phyloP scores from a whole-genome alignment of 2,329 filamentous ascomycete species.

The Hypocreales sp. region DNA sequence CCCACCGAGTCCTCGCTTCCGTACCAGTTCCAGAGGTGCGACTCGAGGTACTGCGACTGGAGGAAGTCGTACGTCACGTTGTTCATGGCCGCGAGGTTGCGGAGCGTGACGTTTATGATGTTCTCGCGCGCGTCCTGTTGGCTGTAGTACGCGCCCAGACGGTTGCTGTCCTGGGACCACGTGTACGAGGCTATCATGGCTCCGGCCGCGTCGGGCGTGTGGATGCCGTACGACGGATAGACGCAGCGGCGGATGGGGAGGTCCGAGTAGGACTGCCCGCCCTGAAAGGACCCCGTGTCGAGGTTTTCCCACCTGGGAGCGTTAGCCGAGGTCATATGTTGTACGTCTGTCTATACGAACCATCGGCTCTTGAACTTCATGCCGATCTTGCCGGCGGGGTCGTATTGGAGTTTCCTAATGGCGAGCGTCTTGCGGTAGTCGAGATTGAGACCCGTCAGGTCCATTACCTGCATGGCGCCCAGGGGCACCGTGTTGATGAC shows the following conservation, averaged over 20 bases:
- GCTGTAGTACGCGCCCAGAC: conserved; percentile 8
- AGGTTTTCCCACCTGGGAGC: conserved; percentile 8
- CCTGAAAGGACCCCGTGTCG: conserved; percentile 7
- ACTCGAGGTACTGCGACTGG: conserved; percentile 5
- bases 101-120: conserved; percentile 7
- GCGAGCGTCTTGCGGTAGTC: conserved; percentile 13
- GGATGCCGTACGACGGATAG: conserved; percentile 15
- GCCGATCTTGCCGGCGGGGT: conserved; percentile 13
- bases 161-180: conserved; percentile 11
- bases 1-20: conserved; percentile 8
- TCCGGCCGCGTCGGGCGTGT: conserved; percentile 6
- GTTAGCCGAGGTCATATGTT: not conserved
- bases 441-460: conserved; percentile 10
- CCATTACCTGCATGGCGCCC: conserved; percentile 10
- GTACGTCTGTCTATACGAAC: conserved; percentile 3
- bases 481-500: conserved; percentile 12
- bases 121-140: conserved; percentile 3
- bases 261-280: conserved; percentile 12
- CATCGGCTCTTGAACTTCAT: conserved; percentile 18
- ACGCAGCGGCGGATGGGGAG: conserved; percentile 15
- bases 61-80: conserved; percentile 8
- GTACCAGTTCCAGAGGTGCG: conserved; percentile 10
- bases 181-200: conserved; percentile 11
- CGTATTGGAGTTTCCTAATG: conserved; percentile 14
- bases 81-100: conserved; percentile 8